A percentile compares a stretch with the other conserved stretches of the same genome.
Evolutionary conservation across 2,329 filamentous ascomycete species (phyloP).

Genomic region (Trichoderma oligosporum): DNA sequence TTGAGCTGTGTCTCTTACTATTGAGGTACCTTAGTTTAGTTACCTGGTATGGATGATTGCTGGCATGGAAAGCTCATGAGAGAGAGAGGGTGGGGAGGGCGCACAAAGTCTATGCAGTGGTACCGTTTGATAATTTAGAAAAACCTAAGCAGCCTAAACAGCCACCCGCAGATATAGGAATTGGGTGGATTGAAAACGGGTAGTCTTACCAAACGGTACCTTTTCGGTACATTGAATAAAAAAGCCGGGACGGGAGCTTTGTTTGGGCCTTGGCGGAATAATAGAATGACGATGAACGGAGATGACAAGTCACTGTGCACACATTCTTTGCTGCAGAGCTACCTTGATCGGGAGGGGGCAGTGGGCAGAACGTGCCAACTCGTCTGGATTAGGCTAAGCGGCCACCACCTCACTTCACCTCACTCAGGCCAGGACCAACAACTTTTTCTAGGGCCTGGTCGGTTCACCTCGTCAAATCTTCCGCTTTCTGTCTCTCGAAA

Average conservation of each 20-base stretch:
- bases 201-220: neutral
- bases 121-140: neutral
- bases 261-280: neutral
- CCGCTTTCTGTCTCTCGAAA: conserved; percentile 21
- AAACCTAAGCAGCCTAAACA: too few relatives aligned
- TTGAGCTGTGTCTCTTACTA: neutral
- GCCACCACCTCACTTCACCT: conserved; percentile 16
- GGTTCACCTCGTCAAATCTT: conserved; percentile 33
- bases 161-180: neutral
- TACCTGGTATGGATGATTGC: neutral
- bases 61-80: neutral
- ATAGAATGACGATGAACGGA: conserved; percentile 5
- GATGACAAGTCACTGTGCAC: conserved; percentile 14
- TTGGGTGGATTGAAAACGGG: too few relatives aligned
- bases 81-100: neutral
- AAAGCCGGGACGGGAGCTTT: conserved; percentile 10
- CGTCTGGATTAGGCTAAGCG: conserved; percentile 18
- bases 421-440: conserved; percentile 18
- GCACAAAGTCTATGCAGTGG: neutral
- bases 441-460: conserved; percentile 21
- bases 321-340: neutral
- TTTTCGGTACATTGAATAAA: neutral
- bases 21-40: too few relatives aligned
- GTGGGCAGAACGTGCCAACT: neutral
- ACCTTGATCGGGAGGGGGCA: conserved; percentile 2